Percentiles rank a stretch among this genome's conserved stretches.
Evolutionary conservation across 164 flowering plant species (phyloP).

Genomic region (Akebia trifoliata): DNA sequence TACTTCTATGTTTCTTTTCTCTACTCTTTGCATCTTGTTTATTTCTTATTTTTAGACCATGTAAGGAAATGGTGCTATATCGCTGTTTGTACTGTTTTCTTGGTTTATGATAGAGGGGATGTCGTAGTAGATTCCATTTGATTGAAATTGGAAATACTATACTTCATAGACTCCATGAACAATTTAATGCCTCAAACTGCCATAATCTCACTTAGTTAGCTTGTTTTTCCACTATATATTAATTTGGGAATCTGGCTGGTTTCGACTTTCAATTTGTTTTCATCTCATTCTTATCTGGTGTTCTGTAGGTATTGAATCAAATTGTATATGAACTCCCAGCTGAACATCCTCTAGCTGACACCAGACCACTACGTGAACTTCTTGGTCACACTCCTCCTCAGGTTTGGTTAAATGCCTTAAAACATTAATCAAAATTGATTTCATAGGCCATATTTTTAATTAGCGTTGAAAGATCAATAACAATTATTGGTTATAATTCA

Average conservation of each 20-base stretch:
- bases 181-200: neutral
- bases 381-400: slow-evolving; percentile 95
- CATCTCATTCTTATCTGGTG: slow-evolving; percentile 3
- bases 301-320: slow-evolving; percentile 76
- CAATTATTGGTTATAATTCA: too few species aligned
- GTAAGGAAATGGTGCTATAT: too few species aligned
- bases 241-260: neutral
- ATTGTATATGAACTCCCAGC: slow-evolving; percentile 88
- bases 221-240: neutral
- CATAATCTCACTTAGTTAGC: neutral
- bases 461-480: too few species aligned
- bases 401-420: slow-evolving; percentile 30
- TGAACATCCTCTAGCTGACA: slow-evolving; percentile 87
- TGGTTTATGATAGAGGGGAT: neutral
- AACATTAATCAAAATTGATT: neutral
- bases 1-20: neutral
- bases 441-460: neutral
- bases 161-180: neutral
- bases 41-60: too few species aligned
- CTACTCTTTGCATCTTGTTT: neutral
- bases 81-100: too few species aligned
- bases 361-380: slow-evolving; percentile 85
- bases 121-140: neutral
- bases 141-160: neutral
- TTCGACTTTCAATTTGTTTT: too few species aligned